These are phyloP conservation scores for Russula brevipes DNA, from an alignment of 768 basidiomycete species.

Conservation along the genomic window DNA sequence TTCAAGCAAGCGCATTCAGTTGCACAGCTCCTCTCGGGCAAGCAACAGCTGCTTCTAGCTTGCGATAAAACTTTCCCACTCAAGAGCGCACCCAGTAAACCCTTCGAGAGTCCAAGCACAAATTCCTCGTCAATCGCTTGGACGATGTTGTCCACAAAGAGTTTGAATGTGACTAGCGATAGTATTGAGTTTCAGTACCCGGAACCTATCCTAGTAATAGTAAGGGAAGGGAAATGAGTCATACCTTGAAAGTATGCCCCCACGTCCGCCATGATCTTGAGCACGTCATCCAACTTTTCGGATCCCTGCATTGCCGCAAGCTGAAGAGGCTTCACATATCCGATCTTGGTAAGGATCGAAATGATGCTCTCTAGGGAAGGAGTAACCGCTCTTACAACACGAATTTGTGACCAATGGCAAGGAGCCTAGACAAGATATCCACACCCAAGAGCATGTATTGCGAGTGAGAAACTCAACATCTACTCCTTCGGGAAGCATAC, in stretches of 20 bases:
- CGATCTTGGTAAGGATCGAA: too few species aligned
- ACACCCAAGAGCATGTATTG: too few species aligned
- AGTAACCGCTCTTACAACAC: too few species aligned
- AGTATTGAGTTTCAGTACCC: neutral
- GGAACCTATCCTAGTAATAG: neutral
- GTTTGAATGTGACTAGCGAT: constrained; percentile 42
- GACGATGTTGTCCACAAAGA: constrained; percentile 36
- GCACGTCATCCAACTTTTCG: too few species aligned
- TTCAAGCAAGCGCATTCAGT: constrained; percentile 1
- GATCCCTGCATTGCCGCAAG: too few species aligned
- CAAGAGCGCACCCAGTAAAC: constrained; percentile 43
- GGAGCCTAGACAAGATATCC: too few species aligned
- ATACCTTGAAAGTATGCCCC: constrained; percentile 72
- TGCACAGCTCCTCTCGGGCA: constrained; percentile 41
- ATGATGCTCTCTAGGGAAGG: too few species aligned
- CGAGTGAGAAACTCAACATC: too few species aligned
- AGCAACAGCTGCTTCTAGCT: constrained; percentile 46
- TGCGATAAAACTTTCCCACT: constrained; percentile 44
- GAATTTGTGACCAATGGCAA: too few species aligned
- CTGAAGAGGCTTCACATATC: too few species aligned
- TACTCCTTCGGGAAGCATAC: too few species aligned
- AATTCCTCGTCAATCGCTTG: constrained; percentile 47
- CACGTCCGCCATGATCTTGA: constrained; percentile 31
- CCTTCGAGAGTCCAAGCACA: constrained; percentile 46
- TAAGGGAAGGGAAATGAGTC: constrained; percentile 9